phyloP scores from a whole-genome alignment of 805 yeast species.

The Candida ovalis region DNA sequence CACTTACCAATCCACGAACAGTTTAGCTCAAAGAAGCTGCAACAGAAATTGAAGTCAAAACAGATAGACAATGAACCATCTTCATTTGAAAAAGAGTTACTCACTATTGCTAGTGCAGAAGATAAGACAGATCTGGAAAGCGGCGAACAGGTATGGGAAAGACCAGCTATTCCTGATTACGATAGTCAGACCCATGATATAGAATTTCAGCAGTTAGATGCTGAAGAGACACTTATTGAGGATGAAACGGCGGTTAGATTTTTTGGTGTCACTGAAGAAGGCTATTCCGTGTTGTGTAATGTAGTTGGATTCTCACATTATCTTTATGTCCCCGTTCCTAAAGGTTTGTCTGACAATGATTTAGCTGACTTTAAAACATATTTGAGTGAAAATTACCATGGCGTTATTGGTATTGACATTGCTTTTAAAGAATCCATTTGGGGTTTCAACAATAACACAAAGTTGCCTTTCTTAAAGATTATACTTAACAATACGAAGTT shows the following conservation, averaged over 20 bases:
- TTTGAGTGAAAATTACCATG: slow-evolving; percentile 46
- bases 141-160: slow-evolving; percentile 36
- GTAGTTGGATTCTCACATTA: slow-evolving; percentile 88
- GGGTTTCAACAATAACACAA: slow-evolving; percentile 83
- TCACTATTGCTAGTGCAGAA: slow-evolving; percentile 39
- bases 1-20: slow-evolving; percentile 27
- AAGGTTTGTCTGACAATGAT: slow-evolving; percentile 60
- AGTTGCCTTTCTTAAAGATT: slow-evolving; percentile 76
- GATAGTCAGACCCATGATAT: slow-evolving; percentile 49
- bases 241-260: slow-evolving; percentile 69
- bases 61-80: slow-evolving; percentile 38
- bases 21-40: slow-evolving; percentile 23
- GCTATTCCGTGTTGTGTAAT: slow-evolving; percentile 85
- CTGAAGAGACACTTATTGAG: slow-evolving; percentile 70
- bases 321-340: slow-evolving; percentile 87
- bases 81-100: slow-evolving; percentile 50
- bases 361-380: slow-evolving; percentile 43
- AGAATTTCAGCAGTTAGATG: slow-evolving; percentile 88
- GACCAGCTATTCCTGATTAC: slow-evolving; percentile 58
- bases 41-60: slow-evolving; percentile 24
- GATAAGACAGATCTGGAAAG: slow-evolving; percentile 17
- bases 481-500: slow-evolving; percentile 61
- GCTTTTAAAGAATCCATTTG: slow-evolving; percentile 79
- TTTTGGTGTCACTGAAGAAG: slow-evolving; percentile 88
- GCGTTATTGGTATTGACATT: slow-evolving; percentile 64